Evolutionary conservation across 495 filamentous ascomycete genomes (phyloP).

Genomic region (Aspergillus panamensis): DNA sequence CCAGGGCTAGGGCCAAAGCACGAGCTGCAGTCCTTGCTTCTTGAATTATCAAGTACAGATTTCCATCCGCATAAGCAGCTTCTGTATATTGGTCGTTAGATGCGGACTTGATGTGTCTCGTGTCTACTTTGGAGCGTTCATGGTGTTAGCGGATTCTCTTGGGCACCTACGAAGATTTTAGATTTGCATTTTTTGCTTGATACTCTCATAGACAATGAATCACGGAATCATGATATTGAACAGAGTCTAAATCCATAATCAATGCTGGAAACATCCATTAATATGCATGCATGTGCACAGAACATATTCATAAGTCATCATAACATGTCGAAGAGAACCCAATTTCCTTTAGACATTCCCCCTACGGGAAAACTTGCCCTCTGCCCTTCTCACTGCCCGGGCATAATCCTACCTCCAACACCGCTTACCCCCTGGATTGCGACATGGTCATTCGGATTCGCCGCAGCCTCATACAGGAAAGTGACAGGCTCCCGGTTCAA

Average conservation of each 20-base stretch:
- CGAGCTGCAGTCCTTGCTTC: conserved; percentile 32
- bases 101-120: neutral
- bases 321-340: neutral
- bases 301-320: neutral
- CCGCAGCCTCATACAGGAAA: conserved; percentile 88
- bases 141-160: neutral
- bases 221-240: neutral
- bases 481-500: conserved; percentile 77
- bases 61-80: neutral
- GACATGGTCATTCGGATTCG: conserved; percentile 83
- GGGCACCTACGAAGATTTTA: conserved; percentile 1
- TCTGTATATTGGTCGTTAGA: neutral
- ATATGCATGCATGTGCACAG: neutral
- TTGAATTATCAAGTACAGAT: neutral
- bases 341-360: too few relatives aligned
- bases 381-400: conserved; percentile 30
- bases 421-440: conserved; percentile 46
- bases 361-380: too few relatives aligned
- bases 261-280: neutral
- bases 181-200: conserved; percentile 1
- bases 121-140: neutral
- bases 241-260: conserved; percentile 17
- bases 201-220: neutral
- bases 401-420: conserved; percentile 39
- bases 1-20: conserved; percentile 38